These are phyloP conservation scores for Corymbia calophylla DNA, from an alignment of 441 rosid species.

Conservation along the genomic window DNA sequence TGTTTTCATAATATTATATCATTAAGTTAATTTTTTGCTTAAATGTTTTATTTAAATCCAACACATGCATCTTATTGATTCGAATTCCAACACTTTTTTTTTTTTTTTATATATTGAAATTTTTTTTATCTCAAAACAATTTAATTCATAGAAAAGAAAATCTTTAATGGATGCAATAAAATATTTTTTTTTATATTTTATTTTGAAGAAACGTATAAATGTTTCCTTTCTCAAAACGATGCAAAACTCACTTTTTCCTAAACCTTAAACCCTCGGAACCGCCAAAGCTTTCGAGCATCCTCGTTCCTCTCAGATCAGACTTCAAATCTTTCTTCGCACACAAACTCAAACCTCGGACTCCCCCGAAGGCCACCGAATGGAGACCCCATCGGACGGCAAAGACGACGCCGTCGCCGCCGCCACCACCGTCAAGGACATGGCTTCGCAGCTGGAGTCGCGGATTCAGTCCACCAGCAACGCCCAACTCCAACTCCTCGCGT, in stretches of 20 bases:
- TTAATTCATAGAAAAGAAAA: no score
- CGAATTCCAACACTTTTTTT: background rate
- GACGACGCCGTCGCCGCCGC: conserved; percentile 21
- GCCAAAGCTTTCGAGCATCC: background rate
- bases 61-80: background rate
- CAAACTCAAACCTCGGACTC: background rate
- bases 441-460: conserved; percentile 65
- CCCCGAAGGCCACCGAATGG: conserved; percentile 33
- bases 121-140: background rate
- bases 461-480: conserved; percentile 51
- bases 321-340: background rate
- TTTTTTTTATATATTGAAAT: no score
- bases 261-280: background rate
- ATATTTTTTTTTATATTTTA: background rate
- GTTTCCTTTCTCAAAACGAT: background rate
- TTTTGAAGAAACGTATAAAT: background rate
- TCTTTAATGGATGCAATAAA: background rate
- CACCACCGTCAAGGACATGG: conserved; percentile 40
- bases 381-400: conserved; percentile 30
- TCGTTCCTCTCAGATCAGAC: background rate
- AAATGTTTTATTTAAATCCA: background rate
- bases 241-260: background rate
- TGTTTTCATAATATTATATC: background rate
- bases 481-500: conserved; percentile 64
- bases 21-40: background rate